Conservation (phyloP, 768 basidiomycete genomes). For the Boletellus sp. region DNA sequence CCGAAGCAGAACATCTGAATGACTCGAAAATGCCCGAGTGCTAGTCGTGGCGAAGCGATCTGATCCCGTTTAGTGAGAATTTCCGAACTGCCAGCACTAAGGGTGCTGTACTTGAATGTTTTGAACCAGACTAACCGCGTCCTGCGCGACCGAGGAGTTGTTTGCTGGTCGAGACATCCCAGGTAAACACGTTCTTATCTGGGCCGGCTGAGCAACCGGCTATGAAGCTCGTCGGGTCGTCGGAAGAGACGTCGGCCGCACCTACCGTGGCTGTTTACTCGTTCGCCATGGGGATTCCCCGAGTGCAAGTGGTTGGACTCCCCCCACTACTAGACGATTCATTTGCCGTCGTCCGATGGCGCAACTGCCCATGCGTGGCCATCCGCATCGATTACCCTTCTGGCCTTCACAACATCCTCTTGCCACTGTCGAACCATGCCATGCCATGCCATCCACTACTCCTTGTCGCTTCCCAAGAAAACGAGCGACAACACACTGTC, state of each 20-base stretch:
- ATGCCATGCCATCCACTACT: not conserved
- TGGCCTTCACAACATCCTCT: not conserved
- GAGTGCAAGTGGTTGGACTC: constrained; percentile 15
- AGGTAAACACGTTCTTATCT: constrained; percentile 4
- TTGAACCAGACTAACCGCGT: no score
- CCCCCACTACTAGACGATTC: not conserved
- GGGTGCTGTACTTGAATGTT: no score
- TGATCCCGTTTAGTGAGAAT: constrained; percentile 6
- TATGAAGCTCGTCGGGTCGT: no score
- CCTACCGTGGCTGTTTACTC: not conserved
- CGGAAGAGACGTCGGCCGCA: constrained; percentile 2
- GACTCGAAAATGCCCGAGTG: no score
- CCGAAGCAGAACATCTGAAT: no score
- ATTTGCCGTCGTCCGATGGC: not conserved
- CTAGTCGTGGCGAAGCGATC: not conserved
- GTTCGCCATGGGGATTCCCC: not conserved
- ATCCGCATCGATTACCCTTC: not conserved
- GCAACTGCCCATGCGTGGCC: not conserved
- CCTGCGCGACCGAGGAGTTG: constrained; percentile 10
- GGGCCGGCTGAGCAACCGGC: constrained; percentile 1
- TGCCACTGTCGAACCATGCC: not conserved
- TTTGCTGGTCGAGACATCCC: constrained; percentile 6
- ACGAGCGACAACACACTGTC: not conserved
- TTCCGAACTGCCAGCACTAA: not conserved
- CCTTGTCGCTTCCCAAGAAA: not conserved